Conservation (phyloP, 257 asterid species). For the Solanum etuberosum region DNA sequence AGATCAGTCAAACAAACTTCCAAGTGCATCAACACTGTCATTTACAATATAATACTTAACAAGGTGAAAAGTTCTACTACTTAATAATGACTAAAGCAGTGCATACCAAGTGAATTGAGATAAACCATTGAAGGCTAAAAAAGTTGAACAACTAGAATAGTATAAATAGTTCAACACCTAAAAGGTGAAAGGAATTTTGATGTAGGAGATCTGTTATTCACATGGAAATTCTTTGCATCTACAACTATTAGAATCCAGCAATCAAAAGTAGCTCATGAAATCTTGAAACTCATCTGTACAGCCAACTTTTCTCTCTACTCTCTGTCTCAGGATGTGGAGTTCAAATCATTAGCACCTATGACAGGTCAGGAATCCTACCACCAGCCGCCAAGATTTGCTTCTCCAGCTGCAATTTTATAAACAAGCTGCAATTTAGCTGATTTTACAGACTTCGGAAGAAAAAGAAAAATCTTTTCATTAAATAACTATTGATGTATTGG, state of each 20-base stretch:
- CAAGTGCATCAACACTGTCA: neutral
- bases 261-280: neutral
- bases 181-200: neutral
- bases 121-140: neutral
- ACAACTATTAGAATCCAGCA: neutral
- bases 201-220: neutral
- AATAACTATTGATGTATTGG: neutral
- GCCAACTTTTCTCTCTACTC: neutral
- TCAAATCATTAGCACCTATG: constrained; percentile 3
- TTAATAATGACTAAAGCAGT: neutral
- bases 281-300: neutral
- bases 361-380: constrained; percentile 47
- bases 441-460: neutral
- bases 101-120: neutral
- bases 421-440: neutral
- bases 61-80: neutral
- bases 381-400: constrained; percentile 74
- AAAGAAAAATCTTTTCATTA: neutral
- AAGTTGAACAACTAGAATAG: neutral
- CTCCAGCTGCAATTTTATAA: constrained; percentile 49
- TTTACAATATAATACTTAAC: neutral
- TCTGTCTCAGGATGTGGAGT: neutral
- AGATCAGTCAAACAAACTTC: neutral
- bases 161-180: neutral
- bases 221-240: neutral